These are phyloP conservation scores for Rhodotorula sp. DNA, from an alignment of 1,284 basidiomycete genomes.

Conservation along the genomic window DNA sequence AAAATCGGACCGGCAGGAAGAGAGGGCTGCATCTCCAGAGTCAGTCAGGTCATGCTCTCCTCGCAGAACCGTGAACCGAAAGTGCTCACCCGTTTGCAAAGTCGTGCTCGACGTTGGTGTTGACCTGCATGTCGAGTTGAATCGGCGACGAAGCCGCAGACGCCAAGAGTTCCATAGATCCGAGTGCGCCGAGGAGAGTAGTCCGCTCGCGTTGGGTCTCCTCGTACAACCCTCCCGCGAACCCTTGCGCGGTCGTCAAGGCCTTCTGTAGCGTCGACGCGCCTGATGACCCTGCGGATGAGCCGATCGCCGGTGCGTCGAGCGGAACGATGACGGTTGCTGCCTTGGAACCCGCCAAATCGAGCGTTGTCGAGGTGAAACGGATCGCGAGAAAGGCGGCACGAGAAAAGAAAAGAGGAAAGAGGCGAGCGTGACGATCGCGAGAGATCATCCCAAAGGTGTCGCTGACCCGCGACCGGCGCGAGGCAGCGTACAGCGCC, in stretches of 20 bases:
- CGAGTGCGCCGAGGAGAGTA: slow-evolving; percentile 65
- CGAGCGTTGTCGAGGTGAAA: slow-evolving; percentile 51
- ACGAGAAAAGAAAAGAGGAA: slow-evolving; percentile 68
- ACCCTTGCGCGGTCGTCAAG: slow-evolving; percentile 61
- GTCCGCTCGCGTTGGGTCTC: slow-evolving; percentile 73
- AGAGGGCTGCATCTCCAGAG: slow-evolving; percentile 56
- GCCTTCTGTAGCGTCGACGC: slow-evolving; percentile 58
- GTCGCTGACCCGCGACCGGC: slow-evolving; percentile 31
- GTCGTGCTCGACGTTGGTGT: slow-evolving; percentile 57
- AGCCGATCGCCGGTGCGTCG: not conserved
- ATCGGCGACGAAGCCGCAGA: slow-evolving; percentile 56
- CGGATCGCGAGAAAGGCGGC: slow-evolving; percentile 69
- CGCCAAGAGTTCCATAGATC: slow-evolving; percentile 67
- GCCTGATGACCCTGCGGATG: slow-evolving; percentile 50
- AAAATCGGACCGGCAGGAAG: slow-evolving; percentile 59
- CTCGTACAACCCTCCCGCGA: slow-evolving; percentile 71
- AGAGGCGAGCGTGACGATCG: slow-evolving; percentile 59
- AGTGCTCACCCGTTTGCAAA: slow-evolving; percentile 52
- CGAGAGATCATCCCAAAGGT: slow-evolving; percentile 65
- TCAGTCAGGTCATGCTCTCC: not conserved
- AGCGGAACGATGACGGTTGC: slow-evolving; percentile 48
- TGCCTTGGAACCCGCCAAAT: not conserved
- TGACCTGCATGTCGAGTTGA: slow-evolving; percentile 52
- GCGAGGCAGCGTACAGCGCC: slow-evolving; percentile 5
- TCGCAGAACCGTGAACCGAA: slow-evolving; percentile 2